phyloP scores from a whole-genome alignment of 148 eudicot genomes.

The Rhododendron ovatum region DNA sequence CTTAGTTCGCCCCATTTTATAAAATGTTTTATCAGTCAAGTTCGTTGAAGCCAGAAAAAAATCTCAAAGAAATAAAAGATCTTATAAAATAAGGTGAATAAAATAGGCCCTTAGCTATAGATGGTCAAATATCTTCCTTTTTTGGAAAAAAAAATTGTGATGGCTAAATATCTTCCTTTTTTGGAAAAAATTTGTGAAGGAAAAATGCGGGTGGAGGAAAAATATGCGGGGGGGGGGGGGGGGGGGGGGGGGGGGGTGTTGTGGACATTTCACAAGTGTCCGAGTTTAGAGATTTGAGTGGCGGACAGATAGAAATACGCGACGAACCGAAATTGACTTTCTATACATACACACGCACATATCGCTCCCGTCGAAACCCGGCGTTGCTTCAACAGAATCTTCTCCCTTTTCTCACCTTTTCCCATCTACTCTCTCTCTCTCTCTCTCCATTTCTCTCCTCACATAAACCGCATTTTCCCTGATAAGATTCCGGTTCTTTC shows the following conservation, averaged over 20 bases:
- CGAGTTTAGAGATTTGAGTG: slow-evolving; percentile 17
- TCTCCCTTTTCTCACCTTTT: slow-evolving; percentile 13
- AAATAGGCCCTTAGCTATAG: background rate
- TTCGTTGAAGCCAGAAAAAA: background rate
- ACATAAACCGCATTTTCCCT: slow-evolving; percentile 9
- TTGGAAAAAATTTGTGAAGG: no score
- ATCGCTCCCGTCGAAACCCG: slow-evolving; percentile 41
- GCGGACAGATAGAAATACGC: slow-evolving; percentile 20
- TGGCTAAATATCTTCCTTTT: no score
- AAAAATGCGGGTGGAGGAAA: no score
- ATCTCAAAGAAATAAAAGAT: background rate
- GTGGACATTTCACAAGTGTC: slow-evolving; percentile 25
- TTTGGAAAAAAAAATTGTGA: no score
- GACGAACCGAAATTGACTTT: slow-evolving; percentile 23
- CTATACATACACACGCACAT: background rate
- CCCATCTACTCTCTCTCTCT: background rate
- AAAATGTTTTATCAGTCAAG: background rate
- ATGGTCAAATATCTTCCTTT: no score
- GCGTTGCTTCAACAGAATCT: slow-evolving; percentile 57
- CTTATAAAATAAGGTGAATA: background rate
- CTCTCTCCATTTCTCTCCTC: background rate
- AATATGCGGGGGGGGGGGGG: no score
- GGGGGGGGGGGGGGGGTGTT: no score
- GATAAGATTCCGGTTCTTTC: slow-evolving; percentile 20
- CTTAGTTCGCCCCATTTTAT: background rate